Evolutionary conservation across 164 flowering plant genomes (phyloP), one percentile per base, ranked within the genome.

Genomic region (Vitis cinerea): DNA sequence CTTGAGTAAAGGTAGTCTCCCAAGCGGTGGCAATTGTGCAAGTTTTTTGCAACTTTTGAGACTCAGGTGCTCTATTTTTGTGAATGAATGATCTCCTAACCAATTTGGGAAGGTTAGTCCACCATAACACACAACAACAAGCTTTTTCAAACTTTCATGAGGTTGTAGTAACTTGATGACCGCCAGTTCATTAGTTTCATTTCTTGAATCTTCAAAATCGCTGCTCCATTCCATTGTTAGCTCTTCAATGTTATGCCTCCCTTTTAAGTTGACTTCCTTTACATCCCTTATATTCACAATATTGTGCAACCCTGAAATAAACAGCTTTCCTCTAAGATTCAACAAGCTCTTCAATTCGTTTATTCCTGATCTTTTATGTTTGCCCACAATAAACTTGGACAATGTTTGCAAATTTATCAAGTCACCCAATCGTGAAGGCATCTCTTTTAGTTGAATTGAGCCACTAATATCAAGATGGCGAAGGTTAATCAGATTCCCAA

Each of bases 271-370:
- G 4, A 50, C 69, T 12, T 54, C 19, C 4, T 1, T 49, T 5
- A 19, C 50, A 11, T 49, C 63, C 0, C 8, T 16, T 11, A n/a
- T 5, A 19, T 37, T 29, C 1, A 3, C n/a, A 14, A 75, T 53
- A 59, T 60, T 64, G 31, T 70, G 61, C 63, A 75, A 65, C 44
- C 58, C 54, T 14, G 70, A 51, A 31, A 75, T 70, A 51, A 15
- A 52, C 10, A 75, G 52, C 3, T 6, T 29, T 1, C 74, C 78
- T 10, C 50, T 16, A 15, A 75, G 66, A 54, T 23, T 23, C 1
- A 23, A 23, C 27, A 23, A 23, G 1, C 19, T 10, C 13, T 27
- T 23, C 50, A 75, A 55, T 50, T 65, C 78, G 7, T 19, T 63
- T 9, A 73, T 73, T 2, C 51, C 16, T 6, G 19, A 56, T 2